Evolutionary conservation across 768 basidiomycete genomes (phyloP), one percentile per base, ranked within the genome.

Genomic region (Mycena crocata): DNA sequence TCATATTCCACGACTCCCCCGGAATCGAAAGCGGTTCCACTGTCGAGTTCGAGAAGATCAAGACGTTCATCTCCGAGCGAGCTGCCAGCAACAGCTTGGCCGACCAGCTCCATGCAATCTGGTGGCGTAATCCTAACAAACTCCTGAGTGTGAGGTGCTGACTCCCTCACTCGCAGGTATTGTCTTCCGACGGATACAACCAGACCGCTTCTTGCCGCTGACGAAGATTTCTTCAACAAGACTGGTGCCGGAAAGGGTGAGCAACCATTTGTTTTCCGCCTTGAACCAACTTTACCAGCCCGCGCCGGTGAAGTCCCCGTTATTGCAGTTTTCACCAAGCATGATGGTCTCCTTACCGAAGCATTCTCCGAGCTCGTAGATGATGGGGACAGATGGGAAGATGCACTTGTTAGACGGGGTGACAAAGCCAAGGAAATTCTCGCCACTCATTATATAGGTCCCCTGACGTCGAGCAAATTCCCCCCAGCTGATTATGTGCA

Each of bases 251-350:
- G 37, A 2, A 42, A 28, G 21, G 54, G 54, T 30, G 24, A 40
- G 54, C 37, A 14, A 23, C 44, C 15, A 45, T 7, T 17, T 24
- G 4, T 26, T 7, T 24, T 7, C 7, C 8, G 6, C 6, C 8
- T 7, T 24, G 44, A 7, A 7, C n/a, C 4, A 45, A 45, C 44
- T 45, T 34, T 34, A 30, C 62, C 8, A 31, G 17, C n/a, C n/a
- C n/a, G n/a, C n/a, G n/a, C n/a, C n/a, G 32, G 2, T 45, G 26
- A 46, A 83, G 82, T 83, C 24, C 82, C 82, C 6, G 76, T 82
- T 2, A 71, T 83, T 30, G 75, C 74, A 0, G 49, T 83, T 32
- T 81, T 83, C 66, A 82, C 79, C 1, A 82, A 82, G 56, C 76
- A 77, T 42, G 81, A 83, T 63, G 75, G 70, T 26, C 54, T 80